Evolutionary conservation across 2,329 filamentous ascomycete species (phyloP), one percentile per base, ranked within the genome.

Genomic region (Neospermospora avenae): DNA sequence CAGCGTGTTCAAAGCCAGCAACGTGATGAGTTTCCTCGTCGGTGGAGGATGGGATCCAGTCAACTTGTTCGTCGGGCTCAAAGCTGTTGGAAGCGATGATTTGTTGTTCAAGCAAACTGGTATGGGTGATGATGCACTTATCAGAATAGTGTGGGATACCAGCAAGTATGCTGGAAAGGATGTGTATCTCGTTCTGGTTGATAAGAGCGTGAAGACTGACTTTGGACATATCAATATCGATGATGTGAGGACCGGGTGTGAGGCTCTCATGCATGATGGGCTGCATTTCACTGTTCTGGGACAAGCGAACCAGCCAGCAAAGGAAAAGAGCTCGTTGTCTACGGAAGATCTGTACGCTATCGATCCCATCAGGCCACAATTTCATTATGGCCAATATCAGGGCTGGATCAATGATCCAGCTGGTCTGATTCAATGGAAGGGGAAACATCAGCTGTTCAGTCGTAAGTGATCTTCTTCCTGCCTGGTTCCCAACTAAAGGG

Each of bases 381-480:
- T 82, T 11, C 82, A 84, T 67, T 84, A 78, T 69, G 78, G 78
- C 11, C 80, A 80, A 1, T 81, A 81, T 1, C 65, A 76, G 39
- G 72, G 77, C 65, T 81, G 79, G 64, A 79, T 81, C 76, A 85
- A 85, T 59, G 84, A 87, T 64, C 84, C 84, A 1, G 86, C 86
- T 70, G 84, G 84, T 67, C 84, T 86, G 59, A 70, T 80, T 4
- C 81, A 85, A 61, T 75, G 72, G 3, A 76, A 83, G 44, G 83
- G 82, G 3, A 74, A 76, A 0, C 87, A 82, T 71, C 85, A 88
- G 67, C 67, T 86, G 1, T 87, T 87, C 72, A 88, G 87, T 66
- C 85, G 39, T 42, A 42, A 22, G 39, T 42, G n/a, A 11, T 18
- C 6, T 42, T 18, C 6, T 11, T 18, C 1, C 14, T 10, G 4